Evolutionary conservation across 2,329 filamentous ascomycete species (phyloP), one percentile per base, ranked within the genome.

Genomic region (Fusarium sterilihyphosum): DNA sequence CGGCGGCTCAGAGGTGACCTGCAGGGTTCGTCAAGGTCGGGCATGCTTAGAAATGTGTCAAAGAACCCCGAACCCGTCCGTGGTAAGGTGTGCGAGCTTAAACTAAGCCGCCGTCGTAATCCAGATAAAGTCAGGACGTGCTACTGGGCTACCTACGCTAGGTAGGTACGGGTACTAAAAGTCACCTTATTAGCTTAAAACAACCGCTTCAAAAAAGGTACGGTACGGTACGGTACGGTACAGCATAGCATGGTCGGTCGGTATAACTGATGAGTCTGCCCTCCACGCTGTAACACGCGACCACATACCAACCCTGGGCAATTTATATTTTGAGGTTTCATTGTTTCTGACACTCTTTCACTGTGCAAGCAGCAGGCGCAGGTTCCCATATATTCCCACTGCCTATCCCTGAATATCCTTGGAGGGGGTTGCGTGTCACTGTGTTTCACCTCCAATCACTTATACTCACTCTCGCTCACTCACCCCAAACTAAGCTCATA

Each of bases 231-330:
- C 35, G 29, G 47, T n/a, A 50, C 22, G 24, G 24, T 18, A 37
- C 33, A 37, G 44, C 20, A 47, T 5, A 18, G 18, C 20, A 47
- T 10, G 46, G 31, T 20, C 22, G 22, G 38, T 44, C 22, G n/a
- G 40, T 46, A 26, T 24, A 65, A 49, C 29, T 60, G 26, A 49
- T 58, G 13, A 14, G 26, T 31, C 35, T 37, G 38, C 35, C 40
- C 31, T 70, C 40, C 66, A 58, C 57, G 40, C 38, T 52, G 71
- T 57, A 74, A 74, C 72, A 74, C 72, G 72, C 72, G 72, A 74
- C 68, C 72, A 74, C 53, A 73, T 74, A 65, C 72, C 72, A 74
- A 62, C 68, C 72, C 64, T 73, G 53, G 71, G 56, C 24, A 53
- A 20, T 52, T 24, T 35, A 17, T 9, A 52, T 35, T 38, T 29